Conservation (phyloP, 495 filamentous ascomycete species). For the Evansstolkia leycettana region DNA sequence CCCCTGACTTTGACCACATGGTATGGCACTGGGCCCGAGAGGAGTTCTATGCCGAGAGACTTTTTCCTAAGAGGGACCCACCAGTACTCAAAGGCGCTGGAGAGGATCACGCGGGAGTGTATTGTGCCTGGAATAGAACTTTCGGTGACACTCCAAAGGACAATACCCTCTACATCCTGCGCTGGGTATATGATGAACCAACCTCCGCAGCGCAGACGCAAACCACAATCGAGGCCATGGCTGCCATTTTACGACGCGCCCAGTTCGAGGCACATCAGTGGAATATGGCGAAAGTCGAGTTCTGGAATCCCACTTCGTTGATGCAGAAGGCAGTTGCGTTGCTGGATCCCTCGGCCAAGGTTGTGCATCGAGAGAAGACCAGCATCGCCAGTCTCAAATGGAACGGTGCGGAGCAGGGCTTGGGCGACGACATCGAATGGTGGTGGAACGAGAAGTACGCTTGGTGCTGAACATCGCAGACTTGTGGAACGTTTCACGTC, state of each 20-base stretch:
- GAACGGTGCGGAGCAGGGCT: slow-evolving; percentile 38
- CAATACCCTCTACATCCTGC: slow-evolving; percentile 68
- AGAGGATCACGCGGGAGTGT: slow-evolving; percentile 42
- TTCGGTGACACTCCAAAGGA: slow-evolving; percentile 44
- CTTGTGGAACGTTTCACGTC: too few species aligned
- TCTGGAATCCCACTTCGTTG: slow-evolving; percentile 53
- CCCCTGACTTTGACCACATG: slow-evolving; percentile 61
- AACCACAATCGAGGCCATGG: slow-evolving; percentile 29
- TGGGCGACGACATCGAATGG: slow-evolving; percentile 61
- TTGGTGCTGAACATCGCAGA: slow-evolving; percentile 55
- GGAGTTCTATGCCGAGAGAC: slow-evolving; percentile 58
- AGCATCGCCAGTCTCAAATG: slow-evolving; percentile 55
- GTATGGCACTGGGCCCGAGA: slow-evolving; percentile 82
- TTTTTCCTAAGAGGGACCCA: slow-evolving; percentile 20
- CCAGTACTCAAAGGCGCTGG: slow-evolving; percentile 62
- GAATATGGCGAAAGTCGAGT: slow-evolving; percentile 45
- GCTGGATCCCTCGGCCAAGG: slow-evolving; percentile 31
- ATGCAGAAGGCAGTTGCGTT: slow-evolving; percentile 46
- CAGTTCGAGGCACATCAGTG: slow-evolving; percentile 44
- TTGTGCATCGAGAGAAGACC: slow-evolving; percentile 47
- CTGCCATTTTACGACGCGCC: slow-evolving; percentile 38
- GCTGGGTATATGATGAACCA: slow-evolving; percentile 56
- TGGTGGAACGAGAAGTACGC: slow-evolving; percentile 84
- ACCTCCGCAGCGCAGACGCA: slow-evolving; percentile 25
- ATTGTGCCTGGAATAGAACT: slow-evolving; percentile 72